Base-by-base conservation (phyloP, 768 basidiomycete species). In the Rhizopogon salebrosus region DNA sequence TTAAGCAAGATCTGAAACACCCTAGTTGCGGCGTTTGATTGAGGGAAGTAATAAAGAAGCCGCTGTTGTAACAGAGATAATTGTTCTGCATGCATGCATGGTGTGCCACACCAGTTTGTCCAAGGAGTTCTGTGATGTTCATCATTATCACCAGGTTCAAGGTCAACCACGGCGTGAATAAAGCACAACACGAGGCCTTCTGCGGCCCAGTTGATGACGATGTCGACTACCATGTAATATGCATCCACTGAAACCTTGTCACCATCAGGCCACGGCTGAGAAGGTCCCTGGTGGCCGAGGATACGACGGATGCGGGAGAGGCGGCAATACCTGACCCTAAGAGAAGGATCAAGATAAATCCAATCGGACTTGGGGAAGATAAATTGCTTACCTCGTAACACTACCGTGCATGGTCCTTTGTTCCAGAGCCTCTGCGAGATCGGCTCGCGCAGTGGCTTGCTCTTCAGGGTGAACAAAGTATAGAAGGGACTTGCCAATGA, bases 71-170 rank as follows among this genome's bases (percentile, higher is more conserved):
- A 76, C 39, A 80, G 72, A 22, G 82, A 68, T 49, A 85, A 71
- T 60, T 90, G 81, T 20, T 83, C 74, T 53, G 61, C 49, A 62
- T 63, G 67, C 80, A 92, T 79, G 48, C 64, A 67, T 3, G 84
- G 84, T 0, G 91, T 92, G 51, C 87, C 87, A 68, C 91, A 93
- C 90, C 91, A 93, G 64, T 91, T 92, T 2, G 89, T 79, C 91
- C 90, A 93, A 29, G 76, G 70, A 1, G 87, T 84, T 70, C 87
- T 91, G 68, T 79, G 68, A 37, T 70, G 68, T 66, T 90, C 87
- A 67, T 91, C 85, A 61, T 90, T 89, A 74, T 92, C 88, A 9
- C 70, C 71, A 48, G 79, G 75, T 13, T 68, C 76, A 53, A 89
- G 77, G 76, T 92, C 89, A 54, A 82, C 80, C 29, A 83, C 82